phyloP scores from a whole-genome alignment of 192 early-diverging fungal species.

The Coemansia sp. region DNA sequence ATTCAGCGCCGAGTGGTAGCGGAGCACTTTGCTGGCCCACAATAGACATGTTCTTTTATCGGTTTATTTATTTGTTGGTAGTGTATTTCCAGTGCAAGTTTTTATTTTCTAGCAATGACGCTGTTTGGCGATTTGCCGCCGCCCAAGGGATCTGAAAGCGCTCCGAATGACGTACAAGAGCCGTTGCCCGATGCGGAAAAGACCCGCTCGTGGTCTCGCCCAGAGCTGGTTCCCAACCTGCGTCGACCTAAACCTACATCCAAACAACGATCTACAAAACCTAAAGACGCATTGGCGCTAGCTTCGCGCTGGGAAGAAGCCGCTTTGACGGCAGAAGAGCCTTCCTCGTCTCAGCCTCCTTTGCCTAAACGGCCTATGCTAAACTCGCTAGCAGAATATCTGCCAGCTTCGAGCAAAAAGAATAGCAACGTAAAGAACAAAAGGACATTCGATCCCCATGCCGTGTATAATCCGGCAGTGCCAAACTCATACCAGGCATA shows the following conservation, averaged over 20 bases:
- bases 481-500: constrained; percentile 43
- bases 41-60: constrained; percentile 14
- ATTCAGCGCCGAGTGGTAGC: constrained; percentile 63
- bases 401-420: constrained; percentile 9
- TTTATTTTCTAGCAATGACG: constrained; percentile 18
- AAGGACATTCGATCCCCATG: constrained; percentile 27
- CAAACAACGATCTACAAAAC: not conserved
- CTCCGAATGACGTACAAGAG: not conserved
- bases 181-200: not conserved
- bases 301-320: constrained; percentile 1
- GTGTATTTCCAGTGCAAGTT: constrained; percentile 4
- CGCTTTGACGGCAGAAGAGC: not conserved
- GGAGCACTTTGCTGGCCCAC: constrained; percentile 57
- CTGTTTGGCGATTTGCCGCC: constrained; percentile 45
- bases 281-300: not conserved
- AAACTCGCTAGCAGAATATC: constrained; percentile 30
- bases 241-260: constrained; percentile 16
- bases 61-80: not conserved
- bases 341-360: not conserved
- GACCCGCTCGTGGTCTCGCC: constrained; percentile 13
- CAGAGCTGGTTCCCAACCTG: constrained; percentile 34
- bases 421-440: not conserved
- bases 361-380: not conserved
- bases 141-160: constrained; percentile 10
- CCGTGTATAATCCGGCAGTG: constrained; percentile 30